A percentile compares a stretch with the other conserved stretches of the same genome.
Conservation (phyloP, 495 filamentous ascomycete genomes). For the Trichocladium uniseriatum region DNA sequence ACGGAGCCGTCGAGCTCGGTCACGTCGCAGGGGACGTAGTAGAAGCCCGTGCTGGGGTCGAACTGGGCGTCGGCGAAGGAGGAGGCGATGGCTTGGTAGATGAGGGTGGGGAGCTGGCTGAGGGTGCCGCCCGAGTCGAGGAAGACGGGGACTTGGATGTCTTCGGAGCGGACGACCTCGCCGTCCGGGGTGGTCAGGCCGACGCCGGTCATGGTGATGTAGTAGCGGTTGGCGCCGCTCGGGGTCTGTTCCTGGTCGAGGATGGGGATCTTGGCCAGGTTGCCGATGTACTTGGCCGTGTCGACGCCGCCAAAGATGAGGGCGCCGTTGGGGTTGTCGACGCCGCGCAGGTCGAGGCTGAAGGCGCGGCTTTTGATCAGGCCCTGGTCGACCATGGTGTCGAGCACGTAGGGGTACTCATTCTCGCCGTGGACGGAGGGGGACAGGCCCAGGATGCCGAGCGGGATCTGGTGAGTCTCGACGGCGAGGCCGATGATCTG, state of each 20-base stretch:
- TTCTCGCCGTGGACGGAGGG: constrained; percentile 41
- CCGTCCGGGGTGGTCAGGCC: constrained; percentile 23
- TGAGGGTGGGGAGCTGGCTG: constrained; percentile 15
- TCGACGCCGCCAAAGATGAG: constrained; percentile 78
- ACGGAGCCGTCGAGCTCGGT: constrained; percentile 42
- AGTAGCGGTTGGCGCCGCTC: constrained; percentile 22
- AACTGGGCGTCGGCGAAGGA: constrained; percentile 16
- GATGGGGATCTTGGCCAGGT: constrained; percentile 44
- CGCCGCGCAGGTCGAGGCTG: constrained; percentile 53
- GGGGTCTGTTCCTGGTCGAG: constrained; percentile 23
- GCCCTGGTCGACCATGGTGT: constrained; percentile 49
- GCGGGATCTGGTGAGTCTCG: constrained; percentile 32
- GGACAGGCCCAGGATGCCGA: constrained; percentile 65
- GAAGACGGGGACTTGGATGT: constrained; percentile 21
- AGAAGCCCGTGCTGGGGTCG: constrained; percentile 31
- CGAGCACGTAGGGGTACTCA: constrained; percentile 60
- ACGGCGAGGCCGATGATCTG: constrained; percentile 37
- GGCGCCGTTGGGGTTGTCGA: constrained; percentile 43
- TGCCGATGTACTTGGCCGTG: constrained; percentile 54
- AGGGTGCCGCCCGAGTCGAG: constrained; percentile 25
- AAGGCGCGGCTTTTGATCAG: constrained; percentile 64
- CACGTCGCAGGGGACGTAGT: constrained; percentile 50
- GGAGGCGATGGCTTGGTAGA: constrained; percentile 21
- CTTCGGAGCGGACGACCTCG: constrained; percentile 5
- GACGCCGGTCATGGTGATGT: constrained; percentile 17